These are phyloP conservation scores for Dispira simplex DNA, from an alignment of 192 early-diverging fungal species.

Conservation along the genomic window DNA sequence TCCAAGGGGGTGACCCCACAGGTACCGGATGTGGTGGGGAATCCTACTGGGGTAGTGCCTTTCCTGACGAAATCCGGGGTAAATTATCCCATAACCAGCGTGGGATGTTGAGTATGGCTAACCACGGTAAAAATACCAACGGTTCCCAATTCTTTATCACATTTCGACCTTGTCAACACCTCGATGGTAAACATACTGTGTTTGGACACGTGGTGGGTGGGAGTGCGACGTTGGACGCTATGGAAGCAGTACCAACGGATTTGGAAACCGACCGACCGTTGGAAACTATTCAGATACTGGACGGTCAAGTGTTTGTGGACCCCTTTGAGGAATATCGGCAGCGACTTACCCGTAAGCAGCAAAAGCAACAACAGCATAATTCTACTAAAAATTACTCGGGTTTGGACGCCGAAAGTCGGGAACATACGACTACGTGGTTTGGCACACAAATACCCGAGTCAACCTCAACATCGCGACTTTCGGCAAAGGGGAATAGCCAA, in stretches of 20 bases:
- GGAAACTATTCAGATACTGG: constrained; percentile 54
- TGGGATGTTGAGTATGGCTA: constrained; percentile 91
- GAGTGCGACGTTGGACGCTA: constrained; percentile 55
- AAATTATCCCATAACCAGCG: constrained; percentile 60
- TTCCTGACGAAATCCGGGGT: constrained; percentile 51
- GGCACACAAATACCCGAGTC: constrained; percentile 33
- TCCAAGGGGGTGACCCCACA: constrained; percentile 96
- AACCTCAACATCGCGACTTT: constrained; percentile 6
- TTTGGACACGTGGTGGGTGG: constrained; percentile 92
- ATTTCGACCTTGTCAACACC: constrained; percentile 42
- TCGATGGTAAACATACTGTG: constrained; percentile 82
- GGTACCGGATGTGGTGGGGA: constrained; percentile 83
- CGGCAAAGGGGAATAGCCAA: not conserved
- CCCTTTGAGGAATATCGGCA: constrained; percentile 66
- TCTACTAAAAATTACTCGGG: constrained; percentile 19
- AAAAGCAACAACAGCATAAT: constrained; percentile 28
- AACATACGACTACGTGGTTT: constrained; percentile 58
- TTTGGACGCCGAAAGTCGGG: constrained; percentile 34
- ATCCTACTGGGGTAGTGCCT: constrained; percentile 49
- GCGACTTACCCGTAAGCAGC: constrained; percentile 45
- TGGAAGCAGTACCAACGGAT: constrained; percentile 62
- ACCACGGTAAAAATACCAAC: constrained; percentile 85
- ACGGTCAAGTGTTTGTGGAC: constrained; percentile 64
- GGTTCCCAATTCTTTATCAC: constrained; percentile 56
- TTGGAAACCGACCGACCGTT: constrained; percentile 51